Evolutionary conservation across 257 asterid genomes (phyloP).

Genomic region (Leonotis leonurus): DNA sequence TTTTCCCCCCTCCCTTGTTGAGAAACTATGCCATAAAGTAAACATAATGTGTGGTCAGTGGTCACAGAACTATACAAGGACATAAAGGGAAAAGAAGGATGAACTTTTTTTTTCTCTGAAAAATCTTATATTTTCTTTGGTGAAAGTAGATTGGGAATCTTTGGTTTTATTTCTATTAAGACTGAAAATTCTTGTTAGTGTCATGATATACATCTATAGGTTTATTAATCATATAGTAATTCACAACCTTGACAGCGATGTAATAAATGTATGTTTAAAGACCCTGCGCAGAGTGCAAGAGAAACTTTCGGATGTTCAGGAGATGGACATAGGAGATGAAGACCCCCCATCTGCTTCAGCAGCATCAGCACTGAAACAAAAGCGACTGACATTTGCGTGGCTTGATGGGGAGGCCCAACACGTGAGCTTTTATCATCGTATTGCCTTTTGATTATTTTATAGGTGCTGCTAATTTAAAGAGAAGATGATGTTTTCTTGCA

Average conservation of each 20-base stretch:
- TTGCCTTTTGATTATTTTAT: constrained; percentile 1
- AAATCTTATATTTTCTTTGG: no score
- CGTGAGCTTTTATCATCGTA: constrained; percentile 35
- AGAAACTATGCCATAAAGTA: background rate
- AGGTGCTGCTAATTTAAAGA: constrained; percentile 8
- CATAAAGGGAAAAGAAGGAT: no score
- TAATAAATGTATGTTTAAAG: constrained; percentile 46
- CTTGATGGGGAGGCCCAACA: constrained; percentile 93
- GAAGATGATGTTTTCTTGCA: constrained; percentile 29
- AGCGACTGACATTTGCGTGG: constrained; percentile 85
- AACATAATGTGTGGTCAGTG: background rate
- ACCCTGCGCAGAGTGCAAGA: constrained; percentile 88
- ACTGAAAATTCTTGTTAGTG: background rate
- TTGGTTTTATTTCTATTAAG: background rate
- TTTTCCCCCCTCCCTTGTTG: background rate
- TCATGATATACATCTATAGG: background rate
- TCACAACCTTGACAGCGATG: constrained; percentile 20
- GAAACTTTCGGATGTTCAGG: constrained; percentile 41
- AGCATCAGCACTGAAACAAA: constrained; percentile 54
- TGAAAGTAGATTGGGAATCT: background rate
- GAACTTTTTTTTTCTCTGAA: no score
- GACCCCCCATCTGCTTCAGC: constrained; percentile 48
- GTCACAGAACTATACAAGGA: background rate
- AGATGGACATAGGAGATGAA: constrained; percentile 37
- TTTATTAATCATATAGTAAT: no score